A percentile compares a stretch with the other conserved stretches of the same genome.
Conservation (phyloP, 164 flowering plant genomes). For the Sedum album region DNA sequence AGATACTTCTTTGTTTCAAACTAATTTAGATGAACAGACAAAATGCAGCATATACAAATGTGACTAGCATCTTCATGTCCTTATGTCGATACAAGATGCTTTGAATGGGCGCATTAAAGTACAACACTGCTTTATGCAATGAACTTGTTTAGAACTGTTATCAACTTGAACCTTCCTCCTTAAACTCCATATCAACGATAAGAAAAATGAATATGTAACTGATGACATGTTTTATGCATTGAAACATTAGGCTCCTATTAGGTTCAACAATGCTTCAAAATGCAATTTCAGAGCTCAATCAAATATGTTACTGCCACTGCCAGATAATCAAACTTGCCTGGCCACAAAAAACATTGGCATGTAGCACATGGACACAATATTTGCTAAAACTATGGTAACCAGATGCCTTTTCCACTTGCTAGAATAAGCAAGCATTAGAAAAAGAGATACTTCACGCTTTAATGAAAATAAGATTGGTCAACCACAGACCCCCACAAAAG, state of each 20-base stretch:
- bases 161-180: background rate
- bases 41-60: background rate
- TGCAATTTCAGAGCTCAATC: background rate
- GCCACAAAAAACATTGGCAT: background rate
- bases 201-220: background rate
- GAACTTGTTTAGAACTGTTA: background rate
- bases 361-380: background rate
- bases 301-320: background rate
- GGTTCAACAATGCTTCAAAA: background rate
- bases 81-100: background rate
- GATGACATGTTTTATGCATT: background rate
- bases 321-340: background rate
- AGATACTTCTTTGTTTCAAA: background rate
- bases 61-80: background rate
- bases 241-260: background rate
- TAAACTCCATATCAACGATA: background rate
- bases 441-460: background rate
- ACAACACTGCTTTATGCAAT: background rate
- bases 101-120: background rate
- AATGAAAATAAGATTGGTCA: too few relatives aligned
- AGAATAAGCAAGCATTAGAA: too few relatives aligned
- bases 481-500: conserved; percentile 1
- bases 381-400: background rate
- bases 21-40: background rate
- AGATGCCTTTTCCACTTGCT: background rate